A percentile compares a stretch with the other conserved stretches of the same genome.
Conservation (phyloP, 1,284 basidiomycete genomes). For the Macrocybe sp. region DNA sequence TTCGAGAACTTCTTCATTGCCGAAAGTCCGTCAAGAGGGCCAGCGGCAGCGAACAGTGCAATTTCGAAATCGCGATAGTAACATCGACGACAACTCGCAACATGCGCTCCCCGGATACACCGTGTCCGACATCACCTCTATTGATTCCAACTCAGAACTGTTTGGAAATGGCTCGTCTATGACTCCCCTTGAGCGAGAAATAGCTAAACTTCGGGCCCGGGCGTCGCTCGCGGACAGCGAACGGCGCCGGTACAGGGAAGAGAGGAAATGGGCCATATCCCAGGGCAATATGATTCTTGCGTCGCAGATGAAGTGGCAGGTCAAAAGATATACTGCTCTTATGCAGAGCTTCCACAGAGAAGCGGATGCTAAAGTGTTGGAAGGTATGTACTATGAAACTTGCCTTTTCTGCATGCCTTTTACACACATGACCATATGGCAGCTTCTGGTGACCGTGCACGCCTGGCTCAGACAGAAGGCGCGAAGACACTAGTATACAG, state of each 20-base stretch:
- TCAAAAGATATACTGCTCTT: conserved; percentile 69
- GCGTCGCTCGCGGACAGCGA: conserved; percentile 78
- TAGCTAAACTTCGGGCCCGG: conserved; percentile 64
- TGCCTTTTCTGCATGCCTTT: too few species aligned
- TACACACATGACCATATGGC: too few species aligned
- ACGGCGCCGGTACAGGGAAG: conserved; percentile 74
- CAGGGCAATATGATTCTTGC: conserved; percentile 71
- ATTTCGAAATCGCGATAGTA: conserved; percentile 28
- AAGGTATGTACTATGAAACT: conserved; percentile 40
- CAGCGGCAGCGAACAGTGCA: conserved; percentile 27
- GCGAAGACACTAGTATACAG: conserved; percentile 10
- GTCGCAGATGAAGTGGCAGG: conserved; percentile 74
- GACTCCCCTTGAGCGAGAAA: conserved; percentile 65
- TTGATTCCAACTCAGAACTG: conserved; percentile 56
- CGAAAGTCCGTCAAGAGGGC: conserved; percentile 12
- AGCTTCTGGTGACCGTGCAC: conserved; percentile 8
- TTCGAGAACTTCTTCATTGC: conserved; percentile 19
- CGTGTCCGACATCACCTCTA: conserved; percentile 49
- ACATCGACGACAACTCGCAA: conserved; percentile 24
- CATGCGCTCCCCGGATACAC: conserved; percentile 21
- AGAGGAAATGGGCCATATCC: conserved; percentile 76
- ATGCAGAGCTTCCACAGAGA: conserved; percentile 77
- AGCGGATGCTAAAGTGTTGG: conserved; percentile 66
- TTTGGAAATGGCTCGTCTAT: conserved; percentile 53
- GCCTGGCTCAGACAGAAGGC: conserved; percentile 9